Evolutionary conservation across 139 green algal species (phyloP), one percentile per base, ranked within the genome.

Genomic region (Pleodorina starrii): DNA sequence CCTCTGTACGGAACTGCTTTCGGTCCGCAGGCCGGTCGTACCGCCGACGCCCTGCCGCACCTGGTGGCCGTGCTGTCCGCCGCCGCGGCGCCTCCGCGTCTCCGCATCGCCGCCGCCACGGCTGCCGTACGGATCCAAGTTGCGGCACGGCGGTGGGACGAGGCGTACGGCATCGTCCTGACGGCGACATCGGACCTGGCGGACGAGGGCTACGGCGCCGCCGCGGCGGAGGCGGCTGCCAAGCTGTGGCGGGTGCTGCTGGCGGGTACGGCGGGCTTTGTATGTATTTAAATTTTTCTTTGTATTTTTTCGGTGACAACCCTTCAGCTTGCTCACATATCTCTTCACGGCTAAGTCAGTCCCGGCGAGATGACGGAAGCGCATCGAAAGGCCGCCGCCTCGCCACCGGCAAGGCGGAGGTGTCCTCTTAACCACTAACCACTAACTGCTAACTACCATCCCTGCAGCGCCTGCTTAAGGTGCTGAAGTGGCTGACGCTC

Each of bases 161-260:
- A 89, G 29, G 73, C 73, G 76, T 85, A 86, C 44, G 86, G 74
- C 46, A 25, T 81, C 29, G 75, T 90, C 27, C 42, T 89, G 35
- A 75, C 69, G 75, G 54, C 27, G 0, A 89, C 69, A 6, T 25
- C 66, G 19, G 69, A 75, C 72, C 51, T 89, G 23, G 71, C 89
- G 11, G 78, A 92, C 43, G 80, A 89, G 75, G 60, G 51, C 46
- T 43, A 66, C 7, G 21, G 9, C 9, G 5, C 54, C 54, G 29
- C 54, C n/a, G n/a, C n/a, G 1, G 81, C 44, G 32, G 63, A 87
- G 42, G 21, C 23, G 7, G 51, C 72, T 35, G 38, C 87, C 51
- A 43, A 69, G 50, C 63, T 93, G 43, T 94, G 91, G 91, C 66
- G 92, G 32, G 72, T 90, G 9, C 86, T 92, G 50, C 27, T 92